Base-by-base conservation (phyloP, 1,284 basidiomycete genomes). In the Boletus smithii region DNA sequence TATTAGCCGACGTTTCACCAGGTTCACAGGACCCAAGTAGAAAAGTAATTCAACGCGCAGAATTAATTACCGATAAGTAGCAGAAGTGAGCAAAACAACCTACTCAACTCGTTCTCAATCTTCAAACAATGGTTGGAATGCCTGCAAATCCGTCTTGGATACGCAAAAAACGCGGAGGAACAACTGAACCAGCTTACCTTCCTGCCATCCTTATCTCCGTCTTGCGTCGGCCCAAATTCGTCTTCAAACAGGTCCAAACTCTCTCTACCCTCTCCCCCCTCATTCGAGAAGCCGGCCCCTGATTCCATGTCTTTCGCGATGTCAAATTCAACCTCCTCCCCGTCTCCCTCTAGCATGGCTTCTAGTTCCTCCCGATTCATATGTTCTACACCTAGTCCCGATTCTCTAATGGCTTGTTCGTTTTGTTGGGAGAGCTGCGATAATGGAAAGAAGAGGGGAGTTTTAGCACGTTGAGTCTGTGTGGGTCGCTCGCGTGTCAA, bases 81-180 rank as follows among this genome's bases (percentile, higher is more conserved):
- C 22, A 36, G 18, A 36, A 36, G 20, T n/a, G 30, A 26, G 9
- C 24, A 9, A 26, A 26, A 26, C 30, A 31, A 36, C 35, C 30
- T 27, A 36, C 33, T 27, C n/a, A 24, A 20, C 9, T 20, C 17
- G 7, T 20, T 24, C 18, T 71, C 61, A 86, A 58, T 86, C 84
- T 50, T 84, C 80, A 55, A 86, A 86, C 20, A 86, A 62, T 30
- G 84, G 83, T 53, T 73, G 75, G 65, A 86, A 86, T 17, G 60
- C 55, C 79, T 82, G 57, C 14, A 43, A 33, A 42, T 16, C 22
- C 31, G 14, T 35, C 11, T 48, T 34, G 31, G 22, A 33, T 50
- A 33, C 22, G 16, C 13, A 38, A n/a, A 33, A 20, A 43, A 43
- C 9, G 10, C 23, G 6, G 8, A 49, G 23, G 27, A n/a, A 42